Conservation (phyloP, 1,284 basidiomycete species). For the Cryptococcus jaspeensis region DNA sequence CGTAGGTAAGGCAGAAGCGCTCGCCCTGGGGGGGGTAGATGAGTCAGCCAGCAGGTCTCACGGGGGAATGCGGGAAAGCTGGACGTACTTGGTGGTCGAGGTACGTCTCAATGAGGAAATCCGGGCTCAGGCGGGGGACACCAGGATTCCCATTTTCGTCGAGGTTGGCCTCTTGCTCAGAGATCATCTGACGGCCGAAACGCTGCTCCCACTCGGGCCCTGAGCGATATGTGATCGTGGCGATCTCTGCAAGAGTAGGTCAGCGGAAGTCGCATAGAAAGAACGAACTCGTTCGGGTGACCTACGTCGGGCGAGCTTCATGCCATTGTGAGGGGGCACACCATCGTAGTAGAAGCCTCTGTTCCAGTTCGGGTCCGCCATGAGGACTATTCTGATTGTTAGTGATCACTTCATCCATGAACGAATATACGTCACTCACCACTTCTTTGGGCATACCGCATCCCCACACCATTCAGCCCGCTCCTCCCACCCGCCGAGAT, state of each 20-base stretch:
- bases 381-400: conserved; percentile 66
- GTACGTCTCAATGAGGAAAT: conserved; percentile 98
- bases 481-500: conserved; percentile 93
- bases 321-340: conserved; percentile 93
- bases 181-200: conserved; percentile 68
- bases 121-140: conserved; percentile 80
- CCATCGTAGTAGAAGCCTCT: conserved; percentile 95
- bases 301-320: conserved; percentile 96
- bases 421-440: conserved; percentile 57
- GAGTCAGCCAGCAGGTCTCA: background rate
- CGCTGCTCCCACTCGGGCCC: conserved; percentile 99
- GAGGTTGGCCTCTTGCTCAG: conserved; percentile 36
- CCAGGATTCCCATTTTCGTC: conserved; percentile 26
- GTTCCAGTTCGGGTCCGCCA: conserved; percentile 99
- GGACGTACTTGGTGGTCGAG: conserved; percentile 81
- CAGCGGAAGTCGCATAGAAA: background rate
- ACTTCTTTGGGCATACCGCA: conserved; percentile 92
- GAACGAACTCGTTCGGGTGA: too few relatives aligned
- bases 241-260: conserved; percentile 68
- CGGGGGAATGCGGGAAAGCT: background rate
- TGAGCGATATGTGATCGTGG: conserved; percentile 97
- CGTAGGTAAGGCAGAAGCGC: conserved; percentile 97
- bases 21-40: conserved; percentile 61
- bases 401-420: background rate
- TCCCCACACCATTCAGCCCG: conserved; percentile 86